Base-by-base conservation (phyloP, 2,329 filamentous ascomycete species). In the Colletotrichum sp. region DNA sequence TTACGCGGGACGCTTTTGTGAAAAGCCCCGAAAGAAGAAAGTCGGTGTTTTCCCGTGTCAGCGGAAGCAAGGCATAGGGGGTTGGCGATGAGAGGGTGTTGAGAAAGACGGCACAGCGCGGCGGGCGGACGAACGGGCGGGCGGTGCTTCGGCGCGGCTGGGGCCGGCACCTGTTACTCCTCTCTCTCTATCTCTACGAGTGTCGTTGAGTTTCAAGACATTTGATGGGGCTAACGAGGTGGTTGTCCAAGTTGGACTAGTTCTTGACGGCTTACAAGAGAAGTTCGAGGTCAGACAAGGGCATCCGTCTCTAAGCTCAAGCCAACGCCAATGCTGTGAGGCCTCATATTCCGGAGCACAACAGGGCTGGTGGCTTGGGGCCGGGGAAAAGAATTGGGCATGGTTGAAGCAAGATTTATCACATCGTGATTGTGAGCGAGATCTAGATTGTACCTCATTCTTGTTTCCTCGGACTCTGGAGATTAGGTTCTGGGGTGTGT, bases 191-290 rank as follows among this genome's bases (percentile, higher is more conserved):
- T 24, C 26, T 70, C 36, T 15, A 57, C n/a, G 59, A 61, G 16
- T 55, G 16, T 13, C n/a, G 39, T 30, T 61, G 59, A 30, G 6
- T 57, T 57, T 67, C 59, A 32, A 75, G 73, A 72, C 73, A 73
- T 24, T 18, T 21, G 32, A 32, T 55, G 63, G 26, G 24, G 64
- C 69, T 68, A 64, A 59, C 73, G 73, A 75, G 57, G 63, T 75
- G 70, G 69, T 75, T 73, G 69, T 73, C 73, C 64, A 39, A 73
- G 26, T 75, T 26, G 73, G 73, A 68, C 57, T 75, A 75, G 73
- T 60, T 57, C 16, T 28, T n/a, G 18, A 59, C 2, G 28, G 59
- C 30, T 32, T 39, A 18, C 15, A n/a, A 39, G 60, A 30, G 18
- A 7, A 48, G 39, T 48, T 59, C 55, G 13, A 15, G 65, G 59